Conservation (phyloP, 2,329 filamentous ascomycete species). For the Fusarium brevicatenulatum region DNA sequence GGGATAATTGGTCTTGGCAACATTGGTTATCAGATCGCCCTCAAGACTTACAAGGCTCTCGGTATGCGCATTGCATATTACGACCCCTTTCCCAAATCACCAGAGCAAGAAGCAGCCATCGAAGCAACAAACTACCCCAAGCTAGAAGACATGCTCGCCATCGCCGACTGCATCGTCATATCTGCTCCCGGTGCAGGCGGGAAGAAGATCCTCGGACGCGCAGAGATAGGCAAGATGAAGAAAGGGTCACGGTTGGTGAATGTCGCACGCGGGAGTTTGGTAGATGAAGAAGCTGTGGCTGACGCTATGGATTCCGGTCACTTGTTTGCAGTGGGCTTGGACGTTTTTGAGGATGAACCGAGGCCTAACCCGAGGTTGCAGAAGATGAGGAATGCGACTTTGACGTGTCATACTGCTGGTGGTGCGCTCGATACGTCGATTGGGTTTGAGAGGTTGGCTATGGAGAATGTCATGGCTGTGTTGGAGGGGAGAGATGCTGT, state of each 20-base stretch:
- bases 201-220: background rate
- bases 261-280: conserved; percentile 53
- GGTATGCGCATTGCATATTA: conserved; percentile 67
- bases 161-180: conserved; percentile 22
- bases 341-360: conserved; percentile 29
- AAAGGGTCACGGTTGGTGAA: conserved; percentile 63
- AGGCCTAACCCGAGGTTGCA: conserved; percentile 44
- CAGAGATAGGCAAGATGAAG: conserved; percentile 57
- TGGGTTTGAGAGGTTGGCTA: conserved; percentile 64
- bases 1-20: conserved; percentile 70
- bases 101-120: conserved; percentile 54
- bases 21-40: conserved; percentile 63
- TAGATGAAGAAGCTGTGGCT: conserved; percentile 28
- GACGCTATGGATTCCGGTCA: conserved; percentile 25
- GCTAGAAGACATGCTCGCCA: conserved; percentile 11
- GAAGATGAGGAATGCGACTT: conserved; percentile 48
- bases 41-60: conserved; percentile 63
- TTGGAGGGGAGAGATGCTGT: conserved; percentile 53
- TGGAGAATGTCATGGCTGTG: conserved; percentile 63
- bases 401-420: conserved; percentile 65
- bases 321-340: conserved; percentile 44
- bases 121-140: conserved; percentile 52
- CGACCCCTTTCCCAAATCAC: conserved; percentile 55
- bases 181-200: conserved; percentile 16
- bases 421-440: conserved; percentile 64